Percentiles rank a stretch among this genome's conserved stretches.
These are phyloP conservation scores for Cutaneotrichosporon daszewskae DNA, from an alignment of 1,284 basidiomycete genomes.

Conservation along the genomic window DNA sequence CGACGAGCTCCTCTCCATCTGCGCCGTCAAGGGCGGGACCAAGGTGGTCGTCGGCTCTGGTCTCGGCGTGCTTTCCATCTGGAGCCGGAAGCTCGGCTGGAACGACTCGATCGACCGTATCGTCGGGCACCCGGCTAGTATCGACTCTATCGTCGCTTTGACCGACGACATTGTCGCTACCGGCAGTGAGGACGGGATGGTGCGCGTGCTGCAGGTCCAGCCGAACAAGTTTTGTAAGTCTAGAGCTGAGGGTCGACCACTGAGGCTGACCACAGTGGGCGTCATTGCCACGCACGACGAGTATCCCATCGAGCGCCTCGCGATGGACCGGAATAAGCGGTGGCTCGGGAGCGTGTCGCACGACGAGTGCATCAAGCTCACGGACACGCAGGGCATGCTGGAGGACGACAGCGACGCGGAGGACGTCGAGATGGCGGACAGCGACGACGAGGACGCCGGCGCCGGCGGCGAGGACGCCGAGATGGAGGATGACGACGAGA, in stretches of 20 bases:
- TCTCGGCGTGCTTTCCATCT: conserved; percentile 82
- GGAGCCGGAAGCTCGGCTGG: conserved; percentile 79
- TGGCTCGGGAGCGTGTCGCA: conserved; percentile 94
- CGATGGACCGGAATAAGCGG: conserved; percentile 56
- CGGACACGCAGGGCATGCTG: conserved; percentile 66
- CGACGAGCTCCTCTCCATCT: conserved; percentile 82
- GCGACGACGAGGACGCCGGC: conserved; percentile 12
- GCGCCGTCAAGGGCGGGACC: conserved; percentile 71
- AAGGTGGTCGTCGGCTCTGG: conserved; percentile 88
- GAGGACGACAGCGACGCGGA: conserved; percentile 47
- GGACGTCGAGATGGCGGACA: conserved; percentile 26
- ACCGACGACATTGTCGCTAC: conserved; percentile 69
- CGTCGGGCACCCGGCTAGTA: conserved; percentile 80
- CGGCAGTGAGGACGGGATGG: conserved; percentile 85
- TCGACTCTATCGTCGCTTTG: conserved; percentile 73
- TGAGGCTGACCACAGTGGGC: conserved; percentile 53
- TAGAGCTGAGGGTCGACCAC: background rate
- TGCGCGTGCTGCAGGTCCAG: conserved; percentile 81
- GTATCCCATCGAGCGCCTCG: conserved; percentile 83
- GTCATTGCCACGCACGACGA: conserved; percentile 85
- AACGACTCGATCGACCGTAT: conserved; percentile 82
- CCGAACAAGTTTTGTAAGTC: conserved; percentile 68
- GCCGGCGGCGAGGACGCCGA: conserved; percentile 18
- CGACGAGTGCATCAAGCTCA: conserved; percentile 77
- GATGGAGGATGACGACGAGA: conserved; percentile 19